phyloP scores from a whole-genome alignment of 192 early-diverging fungal species.

The Coemansia sp. region DNA sequence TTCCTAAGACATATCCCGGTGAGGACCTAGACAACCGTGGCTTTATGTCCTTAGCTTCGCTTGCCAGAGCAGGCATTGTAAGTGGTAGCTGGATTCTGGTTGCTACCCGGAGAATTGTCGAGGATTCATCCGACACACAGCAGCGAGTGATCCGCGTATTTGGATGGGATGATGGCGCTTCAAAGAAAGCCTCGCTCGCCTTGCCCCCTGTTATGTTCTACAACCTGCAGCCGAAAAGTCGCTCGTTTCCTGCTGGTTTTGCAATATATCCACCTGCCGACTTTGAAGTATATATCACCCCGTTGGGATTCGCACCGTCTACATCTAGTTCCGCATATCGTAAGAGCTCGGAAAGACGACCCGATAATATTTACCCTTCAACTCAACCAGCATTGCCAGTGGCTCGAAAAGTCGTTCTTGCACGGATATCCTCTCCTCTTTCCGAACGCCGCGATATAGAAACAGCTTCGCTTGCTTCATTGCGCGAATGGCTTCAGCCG shows the following conservation, averaged over 20 bases:
- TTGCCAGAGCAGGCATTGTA: slow-evolving; percentile 37
- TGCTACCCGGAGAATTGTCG: not conserved
- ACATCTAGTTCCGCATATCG: slow-evolving; percentile 21
- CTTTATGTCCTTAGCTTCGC: slow-evolving; percentile 34
- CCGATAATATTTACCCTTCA: not conserved
- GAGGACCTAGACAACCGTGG: slow-evolving; percentile 42
- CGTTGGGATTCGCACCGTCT: slow-evolving; percentile 29
- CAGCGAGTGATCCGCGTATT: slow-evolving; percentile 47
- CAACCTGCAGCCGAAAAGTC: slow-evolving; percentile 9
- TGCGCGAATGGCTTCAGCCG: slow-evolving; percentile 38
- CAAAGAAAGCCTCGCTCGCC: slow-evolving; percentile 6
- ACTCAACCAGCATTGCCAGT: slow-evolving; percentile 31
- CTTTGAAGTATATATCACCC: slow-evolving; percentile 15
- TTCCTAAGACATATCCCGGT: slow-evolving; percentile 13
- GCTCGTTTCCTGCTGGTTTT: not conserved
- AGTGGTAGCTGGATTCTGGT: slow-evolving; percentile 49
- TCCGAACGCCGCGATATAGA: slow-evolving; percentile 48
- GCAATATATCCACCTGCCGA: not conserved
- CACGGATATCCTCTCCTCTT: slow-evolving; percentile 46
- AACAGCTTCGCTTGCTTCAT: slow-evolving; percentile 26
- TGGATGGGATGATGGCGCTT: slow-evolving; percentile 14
- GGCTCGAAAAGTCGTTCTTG: slow-evolving; percentile 35
- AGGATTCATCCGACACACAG: not conserved
- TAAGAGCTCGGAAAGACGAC: not conserved
- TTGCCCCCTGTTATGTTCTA: slow-evolving; percentile 43